Base-by-base conservation (phyloP, 2,329 filamentous ascomycete genomes). In the Talaromyces funiculosus region DNA sequence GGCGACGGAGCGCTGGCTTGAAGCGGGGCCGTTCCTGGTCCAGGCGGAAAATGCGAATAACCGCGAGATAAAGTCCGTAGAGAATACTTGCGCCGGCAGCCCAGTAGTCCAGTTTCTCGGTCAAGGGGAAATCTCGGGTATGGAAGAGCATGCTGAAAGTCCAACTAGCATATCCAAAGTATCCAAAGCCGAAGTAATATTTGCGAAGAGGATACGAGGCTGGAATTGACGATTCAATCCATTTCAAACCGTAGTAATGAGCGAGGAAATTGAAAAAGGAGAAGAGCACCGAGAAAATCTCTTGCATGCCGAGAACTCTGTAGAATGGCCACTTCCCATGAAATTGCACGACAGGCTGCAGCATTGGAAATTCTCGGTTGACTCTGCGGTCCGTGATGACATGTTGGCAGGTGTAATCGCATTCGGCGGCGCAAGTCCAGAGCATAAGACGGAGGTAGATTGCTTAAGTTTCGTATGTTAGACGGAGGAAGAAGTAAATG, bases 311-410 rank as follows among this genome's bases (percentile, higher is more conserved):
- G 58, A 95, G 77, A 70, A 97, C 83, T 66, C 94, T 90, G 74
- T 87, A 82, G 78, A 99, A 99, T 40, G 94, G 94, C 94, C 94
- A 99, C 83, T 99, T 99, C 33, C 94, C 94, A 79, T 99, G 92
- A 81, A 92, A 99, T 78, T 99, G 94, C 60, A 93, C 87, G 54
- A 97, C 76, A 10, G 86, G 83, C 31, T 85, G 75, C 64, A 84
- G 78, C 79, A 86, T 86, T 0, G 84, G 84, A 35, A 84, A 84
- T 62, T 85, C 83, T 64, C 83, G 80, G 26, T 84, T 79, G 65
- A 92, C 77, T 64, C 93, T 90, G 61, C 78, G 78, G 67, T 84
- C 77, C 60, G 94, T 97, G 62, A 95, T 82, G 73, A 96, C 88
- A 81, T 96, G 93, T 75, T 99, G 94, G 81, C 94, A 99, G 63